These are phyloP conservation scores for Kluyveromyces dobzhanskii DNA, from an alignment of 805 yeast genomes.

Conservation along the genomic window DNA sequence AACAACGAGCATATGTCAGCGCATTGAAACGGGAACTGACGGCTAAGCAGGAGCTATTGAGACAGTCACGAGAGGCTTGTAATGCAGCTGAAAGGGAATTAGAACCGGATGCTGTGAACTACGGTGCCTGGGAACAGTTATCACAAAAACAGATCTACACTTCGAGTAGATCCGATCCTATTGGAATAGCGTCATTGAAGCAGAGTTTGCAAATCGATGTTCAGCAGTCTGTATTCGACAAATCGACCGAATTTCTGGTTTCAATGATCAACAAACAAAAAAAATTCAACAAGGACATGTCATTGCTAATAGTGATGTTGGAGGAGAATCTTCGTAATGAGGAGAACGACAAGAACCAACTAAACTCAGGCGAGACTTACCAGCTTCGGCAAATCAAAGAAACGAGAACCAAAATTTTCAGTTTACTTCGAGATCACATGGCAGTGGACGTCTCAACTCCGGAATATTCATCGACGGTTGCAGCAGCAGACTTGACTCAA, in stretches of 20 bases:
- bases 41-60: neutral
- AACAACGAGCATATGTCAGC: neutral
- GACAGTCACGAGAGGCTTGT: constrained; percentile 13
- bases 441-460: constrained; percentile 12
- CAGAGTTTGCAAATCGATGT: constrained; percentile 9
- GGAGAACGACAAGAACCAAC: neutral
- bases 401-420: constrained; percentile 8
- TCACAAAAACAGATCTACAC: constrained; percentile 19
- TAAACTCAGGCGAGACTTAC: neutral
- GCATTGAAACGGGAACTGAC: constrained; percentile 1
- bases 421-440: constrained; percentile 11
- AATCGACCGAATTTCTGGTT: constrained; percentile 3
- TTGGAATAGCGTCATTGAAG: constrained; percentile 19
- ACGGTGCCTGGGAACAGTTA: constrained; percentile 13
- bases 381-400: no score
- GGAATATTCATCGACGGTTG: constrained; percentile 3
- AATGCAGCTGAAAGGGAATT: constrained; percentile 7
- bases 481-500: constrained; percentile 4
- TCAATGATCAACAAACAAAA: constrained; percentile 13
- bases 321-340: constrained; percentile 3
- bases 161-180: constrained; percentile 28
- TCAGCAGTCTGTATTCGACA: neutral
- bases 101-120: constrained; percentile 4
- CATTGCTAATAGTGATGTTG: constrained; percentile 8
- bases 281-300: constrained; percentile 14